Conservation (phyloP, 257 asterid genomes). For the Solanum lignicaule region DNA sequence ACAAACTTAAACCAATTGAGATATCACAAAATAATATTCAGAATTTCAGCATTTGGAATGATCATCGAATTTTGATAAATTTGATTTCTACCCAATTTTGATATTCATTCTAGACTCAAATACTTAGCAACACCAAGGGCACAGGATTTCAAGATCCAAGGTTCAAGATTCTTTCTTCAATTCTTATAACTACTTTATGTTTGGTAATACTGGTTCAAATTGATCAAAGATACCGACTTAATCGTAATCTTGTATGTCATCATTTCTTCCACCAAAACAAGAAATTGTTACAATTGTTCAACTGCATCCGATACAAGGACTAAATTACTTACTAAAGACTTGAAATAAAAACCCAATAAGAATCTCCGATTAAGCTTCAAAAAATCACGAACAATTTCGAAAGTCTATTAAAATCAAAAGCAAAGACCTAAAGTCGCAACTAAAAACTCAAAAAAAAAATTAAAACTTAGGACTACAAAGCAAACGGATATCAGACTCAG, state of each 20-base stretch:
- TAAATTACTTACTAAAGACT: not conserved
- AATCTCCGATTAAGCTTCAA: not conserved
- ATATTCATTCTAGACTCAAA: not conserved
- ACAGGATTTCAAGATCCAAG: not conserved
- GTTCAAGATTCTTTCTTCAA: not conserved
- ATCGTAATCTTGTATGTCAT: not conserved
- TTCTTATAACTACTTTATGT: not conserved
- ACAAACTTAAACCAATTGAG: not conserved
- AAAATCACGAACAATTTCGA: not conserved
- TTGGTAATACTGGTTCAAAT: not conserved
- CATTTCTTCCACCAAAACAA: not conserved
- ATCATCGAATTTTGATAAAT: not conserved
- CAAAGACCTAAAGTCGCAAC: not conserved
- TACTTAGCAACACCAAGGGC: not conserved
- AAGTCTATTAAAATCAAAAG: not conserved
- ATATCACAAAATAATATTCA: not conserved
- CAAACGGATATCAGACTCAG: not conserved
- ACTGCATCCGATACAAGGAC: not conserved
- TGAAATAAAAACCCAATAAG: not conserved
- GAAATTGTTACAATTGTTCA: not conserved
- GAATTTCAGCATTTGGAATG: not conserved
- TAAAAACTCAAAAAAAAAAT: not conserved
- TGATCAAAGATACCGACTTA: not conserved
- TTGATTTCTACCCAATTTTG: not conserved
- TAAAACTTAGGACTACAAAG: not conserved